Evolutionary conservation across 352 stramenopile species (phyloP).

Genomic region (Phytophthora cactorum): DNA sequence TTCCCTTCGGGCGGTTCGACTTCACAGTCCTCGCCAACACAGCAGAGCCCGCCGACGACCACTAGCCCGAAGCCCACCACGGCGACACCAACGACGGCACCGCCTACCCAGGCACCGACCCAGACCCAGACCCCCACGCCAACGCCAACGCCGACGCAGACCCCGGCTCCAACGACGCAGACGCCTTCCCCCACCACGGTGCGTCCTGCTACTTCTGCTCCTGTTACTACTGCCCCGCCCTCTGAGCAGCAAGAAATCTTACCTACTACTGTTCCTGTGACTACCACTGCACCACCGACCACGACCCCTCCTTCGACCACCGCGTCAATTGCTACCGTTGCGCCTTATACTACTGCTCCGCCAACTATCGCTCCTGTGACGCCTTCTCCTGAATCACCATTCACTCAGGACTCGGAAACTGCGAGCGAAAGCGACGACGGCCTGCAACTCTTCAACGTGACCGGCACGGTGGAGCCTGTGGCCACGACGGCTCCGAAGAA

Average conservation of each 20-base stretch:
- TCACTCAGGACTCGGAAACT: conserved; percentile 21
- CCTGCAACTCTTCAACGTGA: conserved; percentile 25
- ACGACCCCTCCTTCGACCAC: conserved; percentile 21
- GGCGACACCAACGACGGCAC: neutral
- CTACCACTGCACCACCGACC: conserved; percentile 20
- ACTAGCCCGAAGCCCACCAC: conserved; percentile 15
- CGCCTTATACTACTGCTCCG: conserved; percentile 18
- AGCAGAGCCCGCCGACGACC: conserved; percentile 18
- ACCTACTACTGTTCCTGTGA: conserved; percentile 31
- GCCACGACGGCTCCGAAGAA: conserved; percentile 17
- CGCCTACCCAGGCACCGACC: conserved; percentile 21
- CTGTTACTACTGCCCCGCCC: conserved; percentile 25
- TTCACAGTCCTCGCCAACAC: conserved; percentile 9
- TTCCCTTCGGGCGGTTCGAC: conserved; percentile 35
- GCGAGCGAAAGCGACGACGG: conserved; percentile 15
- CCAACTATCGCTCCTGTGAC: conserved; percentile 21
- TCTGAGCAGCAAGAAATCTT: conserved; percentile 33
- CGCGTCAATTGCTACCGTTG: conserved; percentile 12
- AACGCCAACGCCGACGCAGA: conserved; percentile 17
- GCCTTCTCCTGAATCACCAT: conserved; percentile 17
- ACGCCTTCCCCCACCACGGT: conserved; percentile 33
- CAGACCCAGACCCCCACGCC: conserved; percentile 6
- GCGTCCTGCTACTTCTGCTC: conserved; percentile 31
- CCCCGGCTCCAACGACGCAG: conserved; percentile 28
- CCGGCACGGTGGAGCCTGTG: conserved; percentile 15